Base-by-base conservation (phyloP, 2,329 filamentous ascomycete species). In the Talaromyces sp. region DNA sequence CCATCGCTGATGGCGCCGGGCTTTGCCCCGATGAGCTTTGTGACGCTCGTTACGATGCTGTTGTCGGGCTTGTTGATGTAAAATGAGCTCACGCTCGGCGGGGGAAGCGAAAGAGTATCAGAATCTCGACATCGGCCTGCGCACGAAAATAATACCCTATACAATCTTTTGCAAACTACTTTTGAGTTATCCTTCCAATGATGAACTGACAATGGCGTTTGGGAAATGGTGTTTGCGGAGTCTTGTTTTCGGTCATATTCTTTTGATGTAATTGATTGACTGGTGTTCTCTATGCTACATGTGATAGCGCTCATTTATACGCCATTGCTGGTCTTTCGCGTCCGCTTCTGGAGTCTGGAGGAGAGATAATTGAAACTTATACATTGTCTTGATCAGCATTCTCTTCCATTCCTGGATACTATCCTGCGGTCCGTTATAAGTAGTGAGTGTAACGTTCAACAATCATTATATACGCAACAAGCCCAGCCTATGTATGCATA, bases 1-100 rank as follows among this genome's bases (percentile, higher is more conserved):
- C 58, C 65, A 40, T 59, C 46, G 2, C 39, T 60, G 2, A 57
- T 35, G 48, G n/a, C 62, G 23, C 40, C 57, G 18, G 52, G 28
- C 11, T 56, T 48, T n/a, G 18, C 48, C 28, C 59, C 59, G 9
- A 61, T 61, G 16, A 61, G 59, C 37, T 61, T 61, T 44, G 35
- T 61, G 4, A 46, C 59, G 8, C 50, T 61, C 23, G 11, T 61
- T 35, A 55, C 59, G 5, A 61, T 61, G 59, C 25, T 61, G 14
- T 46, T 61, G 23, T 55, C 59, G 5, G 59, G 59, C 16, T 21
- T 61, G 18, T 2, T 61, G 5, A 33, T 61, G 2, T 61, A 61
- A 35, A 44, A 12, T n/a, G 21, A 28, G 8, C 2, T 9, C 11
- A 11, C 2, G 39, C 1, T 2, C 6, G 7, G 33, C 11, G 16